phyloP scores from a whole-genome alignment of 169 alveolate species.

The Eimeria nieschulzi region DNA sequence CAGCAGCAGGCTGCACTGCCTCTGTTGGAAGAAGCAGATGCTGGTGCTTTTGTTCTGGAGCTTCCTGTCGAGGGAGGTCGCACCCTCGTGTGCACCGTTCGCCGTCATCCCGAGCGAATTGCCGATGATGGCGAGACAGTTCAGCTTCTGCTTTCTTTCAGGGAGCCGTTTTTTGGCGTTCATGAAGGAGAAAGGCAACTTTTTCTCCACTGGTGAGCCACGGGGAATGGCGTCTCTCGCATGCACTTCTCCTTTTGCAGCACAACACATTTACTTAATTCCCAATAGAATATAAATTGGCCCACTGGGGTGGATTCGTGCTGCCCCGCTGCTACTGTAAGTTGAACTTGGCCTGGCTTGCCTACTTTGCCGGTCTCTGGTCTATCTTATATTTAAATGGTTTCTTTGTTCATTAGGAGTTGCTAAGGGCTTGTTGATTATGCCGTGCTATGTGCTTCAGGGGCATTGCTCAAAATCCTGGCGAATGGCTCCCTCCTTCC shows the following conservation, averaged over 20 bases:
- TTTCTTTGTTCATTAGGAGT: too few relatives aligned
- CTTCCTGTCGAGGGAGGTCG: constrained; percentile 72
- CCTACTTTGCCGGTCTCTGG: neutral
- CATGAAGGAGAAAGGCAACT: constrained; percentile 18
- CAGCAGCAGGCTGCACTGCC: constrained; percentile 1
- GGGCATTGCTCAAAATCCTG: constrained; percentile 67
- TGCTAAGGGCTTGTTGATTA: neutral
- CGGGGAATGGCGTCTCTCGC: neutral
- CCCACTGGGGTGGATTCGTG: too few relatives aligned
- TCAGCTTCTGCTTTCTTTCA: constrained; percentile 64
- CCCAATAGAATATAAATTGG: too few relatives aligned
- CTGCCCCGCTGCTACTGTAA: too few relatives aligned
- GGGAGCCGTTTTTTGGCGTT: constrained; percentile 49
- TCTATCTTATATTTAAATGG: neutral
- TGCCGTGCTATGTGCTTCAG: constrained; percentile 5
- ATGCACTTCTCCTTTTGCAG: neutral
- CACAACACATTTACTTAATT: too few relatives aligned
- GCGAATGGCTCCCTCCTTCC: constrained; percentile 60
- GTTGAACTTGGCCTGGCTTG: neutral
- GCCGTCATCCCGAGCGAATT: constrained; percentile 3
- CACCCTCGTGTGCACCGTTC: constrained; percentile 47
- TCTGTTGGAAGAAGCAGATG: constrained; percentile 37
- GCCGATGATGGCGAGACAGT: constrained; percentile 7
- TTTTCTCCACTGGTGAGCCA: constrained; percentile 71
- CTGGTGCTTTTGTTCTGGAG: constrained; percentile 24